Evolutionary conservation across 768 basidiomycete genomes (phyloP).

Genomic region (Dacryopinax spathularia): DNA sequence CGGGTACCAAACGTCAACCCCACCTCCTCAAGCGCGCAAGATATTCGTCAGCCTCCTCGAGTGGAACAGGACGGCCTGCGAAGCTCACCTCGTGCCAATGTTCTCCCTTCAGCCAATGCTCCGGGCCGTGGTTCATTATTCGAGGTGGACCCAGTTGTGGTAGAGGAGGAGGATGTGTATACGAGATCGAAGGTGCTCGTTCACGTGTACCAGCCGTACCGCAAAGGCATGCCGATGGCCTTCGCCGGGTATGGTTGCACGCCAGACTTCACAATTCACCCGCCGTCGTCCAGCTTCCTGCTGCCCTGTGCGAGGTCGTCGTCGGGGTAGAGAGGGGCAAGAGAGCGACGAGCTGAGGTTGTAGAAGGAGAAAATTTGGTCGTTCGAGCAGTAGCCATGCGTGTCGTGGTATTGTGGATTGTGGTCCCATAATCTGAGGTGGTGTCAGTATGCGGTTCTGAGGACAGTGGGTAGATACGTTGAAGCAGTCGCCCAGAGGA

Average conservation of each 20-base stretch:
- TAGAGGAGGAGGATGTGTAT: too few relatives aligned
- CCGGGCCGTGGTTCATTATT: too few relatives aligned
- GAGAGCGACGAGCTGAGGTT: conserved; percentile 22
- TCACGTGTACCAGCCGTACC: conserved; percentile 64
- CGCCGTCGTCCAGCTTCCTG: conserved; percentile 79
- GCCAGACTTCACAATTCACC: conserved; percentile 58
- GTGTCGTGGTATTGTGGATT: conserved; percentile 73
- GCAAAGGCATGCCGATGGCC: conserved; percentile 67
- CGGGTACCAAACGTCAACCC: too few relatives aligned
- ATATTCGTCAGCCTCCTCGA: too few relatives aligned
- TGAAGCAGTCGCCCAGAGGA: too few relatives aligned
- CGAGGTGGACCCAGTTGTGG: too few relatives aligned
- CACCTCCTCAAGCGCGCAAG: too few relatives aligned
- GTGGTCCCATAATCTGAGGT: conserved; percentile 91
- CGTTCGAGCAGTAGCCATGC: conserved; percentile 81
- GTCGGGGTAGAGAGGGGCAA: conserved; percentile 36
- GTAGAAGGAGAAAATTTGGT: conserved; percentile 96
- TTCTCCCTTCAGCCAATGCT: too few relatives aligned
- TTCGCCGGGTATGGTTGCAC: conserved; percentile 88
- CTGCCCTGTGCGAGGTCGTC: too few relatives aligned
- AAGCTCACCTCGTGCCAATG: too few relatives aligned
- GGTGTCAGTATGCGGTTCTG: background rate
- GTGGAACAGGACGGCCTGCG: too few relatives aligned
- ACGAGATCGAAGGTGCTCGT: conserved; percentile 50
- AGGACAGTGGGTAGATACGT: background rate